Evolutionary conservation across 2,329 filamentous ascomycete species (phyloP).

Genomic region (Aspergillus sp.): DNA sequence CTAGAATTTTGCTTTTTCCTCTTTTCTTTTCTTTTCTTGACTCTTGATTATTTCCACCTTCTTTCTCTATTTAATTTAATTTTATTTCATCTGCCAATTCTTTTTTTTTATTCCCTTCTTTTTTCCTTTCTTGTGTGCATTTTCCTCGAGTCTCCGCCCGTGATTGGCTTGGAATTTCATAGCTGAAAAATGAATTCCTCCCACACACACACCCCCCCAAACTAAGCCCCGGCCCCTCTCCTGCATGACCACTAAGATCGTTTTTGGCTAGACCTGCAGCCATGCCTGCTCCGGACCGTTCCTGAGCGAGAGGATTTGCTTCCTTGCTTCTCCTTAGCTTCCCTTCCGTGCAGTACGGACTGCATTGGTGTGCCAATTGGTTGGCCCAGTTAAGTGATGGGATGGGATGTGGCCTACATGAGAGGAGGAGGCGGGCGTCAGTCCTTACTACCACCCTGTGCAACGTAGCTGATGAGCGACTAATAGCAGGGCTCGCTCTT

Average conservation of each 20-base stretch:
- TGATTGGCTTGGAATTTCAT: not conserved
- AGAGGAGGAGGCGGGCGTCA: not conserved
- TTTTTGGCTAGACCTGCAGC: conserved; percentile 15
- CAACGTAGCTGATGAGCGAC: not conserved
- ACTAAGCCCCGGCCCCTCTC: conserved; percentile 4
- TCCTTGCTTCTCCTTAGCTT: conserved; percentile 14
- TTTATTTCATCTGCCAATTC: not conserved
- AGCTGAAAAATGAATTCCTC: conserved; percentile 6
- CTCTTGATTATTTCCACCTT: not conserved
- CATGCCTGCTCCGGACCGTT: conserved; percentile 17
- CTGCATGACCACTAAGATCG: conserved; percentile 8
- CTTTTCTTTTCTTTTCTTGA: conserved; percentile 9
- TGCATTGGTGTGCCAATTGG: conserved; percentile 5
- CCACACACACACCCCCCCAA: not conserved
- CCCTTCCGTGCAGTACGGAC: conserved; percentile 5
- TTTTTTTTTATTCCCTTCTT: not conserved
- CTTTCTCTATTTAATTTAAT: not conserved
- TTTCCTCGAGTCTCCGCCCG: not conserved
- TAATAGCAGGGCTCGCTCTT: conserved; percentile 1
- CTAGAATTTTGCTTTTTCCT: not conserved
- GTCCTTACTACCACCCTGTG: conserved; percentile 5
- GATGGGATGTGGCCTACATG: not conserved
- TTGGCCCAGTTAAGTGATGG: conserved; percentile 4
- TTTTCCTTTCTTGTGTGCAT: not conserved
- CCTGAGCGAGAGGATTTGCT: conserved; percentile 14